These are phyloP conservation scores for Crinitomyces ghanaensis DNA, from an alignment of 805 yeast genomes.

Conservation along the genomic window DNA sequence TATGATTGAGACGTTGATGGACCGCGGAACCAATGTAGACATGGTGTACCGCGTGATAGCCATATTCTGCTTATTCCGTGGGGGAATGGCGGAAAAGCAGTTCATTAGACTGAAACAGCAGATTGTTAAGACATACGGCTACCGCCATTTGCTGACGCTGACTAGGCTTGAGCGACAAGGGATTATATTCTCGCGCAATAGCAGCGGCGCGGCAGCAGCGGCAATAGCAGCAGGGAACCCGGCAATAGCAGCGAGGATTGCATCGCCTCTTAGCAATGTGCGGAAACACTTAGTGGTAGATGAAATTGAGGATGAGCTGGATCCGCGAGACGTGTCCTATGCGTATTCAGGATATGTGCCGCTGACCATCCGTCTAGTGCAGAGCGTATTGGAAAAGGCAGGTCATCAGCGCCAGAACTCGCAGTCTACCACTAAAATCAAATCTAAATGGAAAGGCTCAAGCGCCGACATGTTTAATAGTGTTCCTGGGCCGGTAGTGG, in stretches of 20 bases:
- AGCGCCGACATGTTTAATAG: constrained; percentile 26
- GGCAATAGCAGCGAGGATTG: too few relatives aligned
- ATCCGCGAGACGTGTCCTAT: constrained; percentile 42
- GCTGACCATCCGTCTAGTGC: constrained; percentile 53
- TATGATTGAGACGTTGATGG: constrained; percentile 40
- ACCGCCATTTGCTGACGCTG: constrained; percentile 36
- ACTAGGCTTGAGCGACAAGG: constrained; percentile 39
- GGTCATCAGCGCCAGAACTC: constrained; percentile 8
- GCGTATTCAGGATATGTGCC: constrained; percentile 82
- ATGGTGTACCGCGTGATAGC: constrained; percentile 44
- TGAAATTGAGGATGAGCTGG: constrained; percentile 21
- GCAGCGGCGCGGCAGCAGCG: constrained; percentile 5
- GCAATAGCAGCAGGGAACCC: too few relatives aligned
- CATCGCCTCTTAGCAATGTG: constrained; percentile 32
- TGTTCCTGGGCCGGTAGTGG: constrained; percentile 28
- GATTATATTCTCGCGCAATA: constrained; percentile 31
- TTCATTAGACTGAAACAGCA: constrained; percentile 42
- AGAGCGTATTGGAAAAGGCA: constrained; percentile 47
- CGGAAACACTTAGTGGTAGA: constrained; percentile 30
- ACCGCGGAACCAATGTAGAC: constrained; percentile 30
- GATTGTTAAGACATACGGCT: constrained; percentile 55
- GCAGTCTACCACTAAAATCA: constrained; percentile 4
- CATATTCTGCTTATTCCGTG: constrained; percentile 49
- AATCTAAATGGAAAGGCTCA: not conserved
- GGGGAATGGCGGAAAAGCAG: constrained; percentile 61